Conservation (phyloP, 2,329 filamentous ascomycete species). For the Akanthomyces lecanii region DNA sequence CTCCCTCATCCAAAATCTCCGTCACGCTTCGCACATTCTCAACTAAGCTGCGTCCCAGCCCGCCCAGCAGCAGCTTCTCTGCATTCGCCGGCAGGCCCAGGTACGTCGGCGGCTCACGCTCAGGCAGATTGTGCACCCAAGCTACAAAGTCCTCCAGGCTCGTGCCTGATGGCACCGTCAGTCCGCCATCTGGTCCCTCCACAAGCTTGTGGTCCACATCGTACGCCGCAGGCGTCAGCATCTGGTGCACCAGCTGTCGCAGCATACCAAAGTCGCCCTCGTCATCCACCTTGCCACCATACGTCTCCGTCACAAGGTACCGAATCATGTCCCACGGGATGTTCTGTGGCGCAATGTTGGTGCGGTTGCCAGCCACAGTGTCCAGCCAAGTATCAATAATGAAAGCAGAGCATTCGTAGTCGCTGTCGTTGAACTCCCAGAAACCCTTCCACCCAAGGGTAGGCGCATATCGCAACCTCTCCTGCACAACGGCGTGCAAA, state of each 20-base stretch:
- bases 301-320: slow-evolving; percentile 86
- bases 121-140: slow-evolving; percentile 89
- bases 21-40: slow-evolving; percentile 79
- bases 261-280: slow-evolving; percentile 77
- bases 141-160: slow-evolving; percentile 78
- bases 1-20: slow-evolving; percentile 86
- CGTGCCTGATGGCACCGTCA: slow-evolving; percentile 76
- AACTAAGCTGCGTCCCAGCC: slow-evolving; percentile 80
- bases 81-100: slow-evolving; percentile 91
- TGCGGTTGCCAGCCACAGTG: slow-evolving; percentile 72
- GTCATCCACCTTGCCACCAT: slow-evolving; percentile 96
- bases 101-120: slow-evolving; percentile 94
- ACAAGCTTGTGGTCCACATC: slow-evolving; percentile 91
- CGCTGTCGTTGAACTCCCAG: slow-evolving; percentile 99
- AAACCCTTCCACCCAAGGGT: slow-evolving; percentile 96
- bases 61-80: slow-evolving; percentile 89
- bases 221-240: slow-evolving; percentile 84
- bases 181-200: slow-evolving; percentile 56
- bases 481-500: slow-evolving; percentile 92
- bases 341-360: slow-evolving; percentile 88
- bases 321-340: slow-evolving; percentile 97
- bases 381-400: slow-evolving; percentile 97
- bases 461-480: slow-evolving; percentile 89
- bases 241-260: slow-evolving; percentile 65
- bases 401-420: slow-evolving; percentile 95